These are phyloP conservation scores for Populus trichocarpa DNA, from an alignment of 441 rosid genomes.

Conservation along the genomic window DNA sequence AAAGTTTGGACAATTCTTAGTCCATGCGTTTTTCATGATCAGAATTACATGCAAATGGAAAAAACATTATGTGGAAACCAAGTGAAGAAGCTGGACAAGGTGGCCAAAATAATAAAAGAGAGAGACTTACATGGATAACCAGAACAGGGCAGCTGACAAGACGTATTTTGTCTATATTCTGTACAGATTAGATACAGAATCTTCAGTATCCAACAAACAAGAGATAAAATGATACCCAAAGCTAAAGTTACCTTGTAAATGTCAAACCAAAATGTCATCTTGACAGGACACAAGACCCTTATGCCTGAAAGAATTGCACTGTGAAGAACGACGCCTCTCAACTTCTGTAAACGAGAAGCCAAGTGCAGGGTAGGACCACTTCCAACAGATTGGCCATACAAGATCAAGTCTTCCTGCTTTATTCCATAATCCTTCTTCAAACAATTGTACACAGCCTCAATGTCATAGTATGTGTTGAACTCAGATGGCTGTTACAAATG, in stretches of 20 bases:
- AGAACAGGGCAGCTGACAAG: slow-evolving; percentile 80
- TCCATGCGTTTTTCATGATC: not conserved
- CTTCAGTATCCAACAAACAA: slow-evolving; percentile 4
- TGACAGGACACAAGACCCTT: slow-evolving; percentile 83
- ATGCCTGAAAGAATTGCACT: slow-evolving; percentile 95
- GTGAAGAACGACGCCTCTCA: slow-evolving; percentile 88
- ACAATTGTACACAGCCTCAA: slow-evolving; percentile 85
- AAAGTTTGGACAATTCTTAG: not conserved
- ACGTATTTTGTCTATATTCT: slow-evolving; percentile 95
- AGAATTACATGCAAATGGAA: not conserved
- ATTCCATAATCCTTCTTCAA: slow-evolving; percentile 64
- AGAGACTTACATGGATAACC: slow-evolving; percentile 82
- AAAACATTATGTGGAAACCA: not conserved
- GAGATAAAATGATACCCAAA: not conserved
- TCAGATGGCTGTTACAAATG: slow-evolving; percentile 64
- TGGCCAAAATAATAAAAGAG: not conserved
- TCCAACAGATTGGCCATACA: slow-evolving; percentile 21
- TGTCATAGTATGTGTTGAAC: slow-evolving; percentile 83
- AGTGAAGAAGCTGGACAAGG: not conserved
- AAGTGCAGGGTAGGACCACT: slow-evolving; percentile 92
- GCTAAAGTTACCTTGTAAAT: slow-evolving; percentile 62
- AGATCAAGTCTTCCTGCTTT: slow-evolving; percentile 71
- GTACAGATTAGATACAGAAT: slow-evolving; percentile 26
- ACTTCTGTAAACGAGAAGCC: slow-evolving; percentile 57
- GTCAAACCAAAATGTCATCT: slow-evolving; percentile 92